Evolutionary conservation across 2,329 filamentous ascomycete species (phyloP).

Genomic region (Cryphonectria naterciae): DNA sequence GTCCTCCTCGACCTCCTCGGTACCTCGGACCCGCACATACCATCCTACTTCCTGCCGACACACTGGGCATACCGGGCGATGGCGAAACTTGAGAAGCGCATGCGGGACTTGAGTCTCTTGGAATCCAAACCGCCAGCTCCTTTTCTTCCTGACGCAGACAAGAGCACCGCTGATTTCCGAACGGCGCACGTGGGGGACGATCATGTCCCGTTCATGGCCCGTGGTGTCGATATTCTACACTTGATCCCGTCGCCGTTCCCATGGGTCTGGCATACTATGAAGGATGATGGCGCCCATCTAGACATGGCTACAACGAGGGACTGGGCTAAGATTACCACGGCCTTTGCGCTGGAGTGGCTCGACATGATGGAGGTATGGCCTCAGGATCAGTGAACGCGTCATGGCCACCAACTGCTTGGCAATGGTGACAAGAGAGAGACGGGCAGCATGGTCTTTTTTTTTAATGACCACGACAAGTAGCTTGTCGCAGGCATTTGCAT

Average conservation of each 20-base stretch:
- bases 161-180: constrained; percentile 52
- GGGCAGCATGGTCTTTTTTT: neutral
- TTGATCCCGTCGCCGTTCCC: constrained; percentile 87
- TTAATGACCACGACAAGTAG: neutral
- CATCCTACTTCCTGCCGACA: constrained; percentile 66
- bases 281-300: constrained; percentile 83
- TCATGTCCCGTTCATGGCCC: constrained; percentile 85
- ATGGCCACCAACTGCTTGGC: neutral
- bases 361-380: constrained; percentile 57
- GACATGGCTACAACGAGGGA: constrained; percentile 81
- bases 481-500: neutral
- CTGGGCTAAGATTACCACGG: constrained; percentile 83
- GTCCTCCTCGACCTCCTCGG: constrained; percentile 64
- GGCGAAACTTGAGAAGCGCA: constrained; percentile 58
- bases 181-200: constrained; percentile 74
- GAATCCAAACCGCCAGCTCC: constrained; percentile 45
- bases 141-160: constrained; percentile 71
- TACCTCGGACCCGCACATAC: constrained; percentile 57
- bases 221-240: constrained; percentile 87
- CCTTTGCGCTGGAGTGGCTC: constrained; percentile 91
- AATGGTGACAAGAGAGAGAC: neutral
- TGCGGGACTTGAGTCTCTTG: constrained; percentile 60
- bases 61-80: constrained; percentile 72
- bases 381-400: constrained; percentile 9
- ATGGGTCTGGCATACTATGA: constrained; percentile 80